Evolutionary conservation across 2,329 filamentous ascomycete genomes (phyloP).

Genomic region (Kalmusia sp.): DNA sequence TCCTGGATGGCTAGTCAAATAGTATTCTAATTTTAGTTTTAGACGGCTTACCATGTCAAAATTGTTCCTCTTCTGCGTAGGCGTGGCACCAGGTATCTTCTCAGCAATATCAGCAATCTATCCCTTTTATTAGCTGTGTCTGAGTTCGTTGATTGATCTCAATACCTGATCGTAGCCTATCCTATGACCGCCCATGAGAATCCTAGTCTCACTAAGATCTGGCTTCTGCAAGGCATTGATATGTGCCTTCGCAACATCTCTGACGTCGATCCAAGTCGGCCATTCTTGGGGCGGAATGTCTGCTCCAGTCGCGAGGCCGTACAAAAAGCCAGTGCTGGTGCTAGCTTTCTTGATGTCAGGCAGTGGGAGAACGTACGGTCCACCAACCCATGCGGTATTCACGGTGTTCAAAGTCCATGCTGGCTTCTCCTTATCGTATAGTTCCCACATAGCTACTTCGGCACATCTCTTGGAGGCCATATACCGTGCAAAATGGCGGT

Average conservation of each 20-base stretch:
- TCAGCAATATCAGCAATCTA: slow-evolving; percentile 3
- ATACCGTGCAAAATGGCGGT: slow-evolving; percentile 14
- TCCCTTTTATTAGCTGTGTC: not conserved
- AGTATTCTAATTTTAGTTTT: not conserved
- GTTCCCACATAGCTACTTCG: slow-evolving; percentile 31
- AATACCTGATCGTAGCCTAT: slow-evolving; percentile 4
- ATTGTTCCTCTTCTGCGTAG: not conserved
- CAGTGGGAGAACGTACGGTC: slow-evolving; percentile 10
- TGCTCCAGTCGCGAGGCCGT: slow-evolving; percentile 6
- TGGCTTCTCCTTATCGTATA: slow-evolving; percentile 41
- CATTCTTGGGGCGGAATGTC: slow-evolving; percentile 6
- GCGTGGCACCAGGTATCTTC: slow-evolving; percentile 4
- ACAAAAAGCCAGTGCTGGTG: slow-evolving; percentile 5
- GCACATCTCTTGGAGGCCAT: slow-evolving; percentile 32
- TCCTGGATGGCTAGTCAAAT: not conserved
- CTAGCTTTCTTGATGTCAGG: not conserved
- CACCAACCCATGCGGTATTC: slow-evolving; percentile 27
- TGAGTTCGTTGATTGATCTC: not conserved
- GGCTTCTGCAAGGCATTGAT: slow-evolving; percentile 12
- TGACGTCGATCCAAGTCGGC: slow-evolving; percentile 14
- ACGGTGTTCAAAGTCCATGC: slow-evolving; percentile 46
- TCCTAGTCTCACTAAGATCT: not conserved
- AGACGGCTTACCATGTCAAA: slow-evolving; percentile 1
- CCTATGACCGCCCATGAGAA: slow-evolving; percentile 1
- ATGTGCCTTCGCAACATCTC: slow-evolving; percentile 14